Percentiles rank a stretch among this genome's conserved stretches.
These are phyloP conservation scores for Ophiosphaerella korrae DNA, from an alignment of 2,329 filamentous ascomycete genomes.

Conservation along the genomic window DNA sequence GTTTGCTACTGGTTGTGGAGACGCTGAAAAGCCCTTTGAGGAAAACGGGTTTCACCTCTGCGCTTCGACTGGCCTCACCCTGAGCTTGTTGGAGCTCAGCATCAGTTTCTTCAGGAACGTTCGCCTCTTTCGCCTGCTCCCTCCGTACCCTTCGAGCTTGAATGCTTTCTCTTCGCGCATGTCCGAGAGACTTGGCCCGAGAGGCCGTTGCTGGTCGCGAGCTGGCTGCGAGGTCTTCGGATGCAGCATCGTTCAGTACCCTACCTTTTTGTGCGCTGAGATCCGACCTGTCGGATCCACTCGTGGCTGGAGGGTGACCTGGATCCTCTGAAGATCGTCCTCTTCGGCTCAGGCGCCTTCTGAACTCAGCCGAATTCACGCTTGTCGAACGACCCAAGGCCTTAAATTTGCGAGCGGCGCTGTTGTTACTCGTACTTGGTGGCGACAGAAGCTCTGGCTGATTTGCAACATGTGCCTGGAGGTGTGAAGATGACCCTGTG, in stretches of 20 bases:
- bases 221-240: constrained; percentile 53
- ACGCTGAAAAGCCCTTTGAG: constrained; percentile 97
- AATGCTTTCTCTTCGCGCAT: constrained; percentile 88
- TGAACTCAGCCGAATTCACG: constrained; percentile 84
- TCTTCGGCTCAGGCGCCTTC: constrained; percentile 65
- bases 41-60: constrained; percentile 90
- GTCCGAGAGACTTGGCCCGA: constrained; percentile 85
- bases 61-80: constrained; percentile 61
- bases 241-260: constrained; percentile 56
- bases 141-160: constrained; percentile 79
- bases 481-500: constrained; percentile 55
- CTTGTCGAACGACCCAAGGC: constrained; percentile 85
- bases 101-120: constrained; percentile 91
- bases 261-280: constrained; percentile 52
- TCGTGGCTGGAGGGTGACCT: constrained; percentile 72
- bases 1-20: constrained; percentile 92
- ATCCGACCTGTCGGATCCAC: constrained; percentile 77
- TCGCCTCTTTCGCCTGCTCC: constrained; percentile 73
- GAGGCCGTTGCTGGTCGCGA: constrained; percentile 38
- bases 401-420: constrained; percentile 64
- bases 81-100: constrained; percentile 67
- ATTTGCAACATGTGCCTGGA: constrained; percentile 62
- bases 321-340: constrained; percentile 60
- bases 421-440: constrained; percentile 60
- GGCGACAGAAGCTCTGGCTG: constrained; percentile 80